Percentiles rank a stretch among this genome's conserved stretches.
Evolutionary conservation across 2,329 filamentous ascomycete species (phyloP).

Genomic region (Tympanopsis confertula): DNA sequence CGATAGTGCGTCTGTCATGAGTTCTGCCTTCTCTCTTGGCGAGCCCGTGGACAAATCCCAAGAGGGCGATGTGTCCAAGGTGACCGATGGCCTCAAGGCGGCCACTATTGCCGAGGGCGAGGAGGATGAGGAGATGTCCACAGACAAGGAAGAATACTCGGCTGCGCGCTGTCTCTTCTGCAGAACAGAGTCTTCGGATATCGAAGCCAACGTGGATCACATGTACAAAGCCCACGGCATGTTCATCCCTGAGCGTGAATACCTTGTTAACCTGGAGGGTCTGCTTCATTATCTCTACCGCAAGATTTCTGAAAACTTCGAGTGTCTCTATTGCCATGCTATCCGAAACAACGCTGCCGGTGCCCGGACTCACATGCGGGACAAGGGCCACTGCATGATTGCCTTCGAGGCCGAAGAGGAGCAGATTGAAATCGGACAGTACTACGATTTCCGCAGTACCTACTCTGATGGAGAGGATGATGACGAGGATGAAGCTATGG

Average conservation of each 20-base stretch:
- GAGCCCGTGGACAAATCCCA: constrained; percentile 48
- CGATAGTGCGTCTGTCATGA: constrained; percentile 73
- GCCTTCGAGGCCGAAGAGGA: constrained; percentile 80
- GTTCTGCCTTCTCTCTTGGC: constrained; percentile 82
- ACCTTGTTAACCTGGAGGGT: constrained; percentile 71
- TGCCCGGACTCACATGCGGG: constrained; percentile 91
- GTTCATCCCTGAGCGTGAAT: constrained; percentile 85
- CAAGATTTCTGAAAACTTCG: constrained; percentile 68
- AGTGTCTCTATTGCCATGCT: constrained; percentile 84
- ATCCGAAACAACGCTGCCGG: constrained; percentile 66
- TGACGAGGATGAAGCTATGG: constrained; percentile 33
- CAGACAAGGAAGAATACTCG: constrained; percentile 64
- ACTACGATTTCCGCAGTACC: constrained; percentile 91
- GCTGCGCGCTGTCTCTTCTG: constrained; percentile 71
- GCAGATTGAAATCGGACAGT: constrained; percentile 87
- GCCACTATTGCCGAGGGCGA: constrained; percentile 29
- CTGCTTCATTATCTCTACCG: constrained; percentile 67
- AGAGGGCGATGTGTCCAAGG: constrained; percentile 2
- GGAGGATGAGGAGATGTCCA: constrained; percentile 38
- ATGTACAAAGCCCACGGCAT: constrained; percentile 92
- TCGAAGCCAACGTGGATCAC: constrained; percentile 68
- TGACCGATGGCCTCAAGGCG: constrained; percentile 3
- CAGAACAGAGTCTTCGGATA: constrained; percentile 68
- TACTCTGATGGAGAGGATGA: constrained; percentile 70
- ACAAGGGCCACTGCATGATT: constrained; percentile 94